These are phyloP conservation scores for Phaeomoniella chlamydospora DNA, from an alignment of 2,329 filamentous ascomycete genomes.

Conservation along the genomic window DNA sequence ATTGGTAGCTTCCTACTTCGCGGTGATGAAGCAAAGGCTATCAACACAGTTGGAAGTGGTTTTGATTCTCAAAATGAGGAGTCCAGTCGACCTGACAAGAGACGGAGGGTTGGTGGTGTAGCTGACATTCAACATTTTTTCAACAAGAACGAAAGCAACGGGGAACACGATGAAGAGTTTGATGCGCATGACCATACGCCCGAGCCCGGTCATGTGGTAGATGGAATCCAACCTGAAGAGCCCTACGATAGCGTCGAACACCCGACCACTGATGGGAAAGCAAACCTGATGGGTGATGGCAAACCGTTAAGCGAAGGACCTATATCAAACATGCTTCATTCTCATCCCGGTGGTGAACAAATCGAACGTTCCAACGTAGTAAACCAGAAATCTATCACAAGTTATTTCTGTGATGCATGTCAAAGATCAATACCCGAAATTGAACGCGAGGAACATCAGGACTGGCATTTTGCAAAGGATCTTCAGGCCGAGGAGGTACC, in stretches of 20 bases:
- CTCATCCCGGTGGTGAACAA: too few species aligned
- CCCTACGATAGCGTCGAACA: neutral
- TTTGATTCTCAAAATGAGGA: conserved; percentile 22
- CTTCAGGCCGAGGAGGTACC: conserved; percentile 53
- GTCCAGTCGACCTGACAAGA: conserved; percentile 15
- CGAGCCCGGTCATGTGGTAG: neutral
- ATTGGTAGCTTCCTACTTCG: conserved; percentile 77
- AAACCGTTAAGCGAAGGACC: neutral
- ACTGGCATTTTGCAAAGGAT: conserved; percentile 90
- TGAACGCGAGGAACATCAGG: conserved; percentile 61
- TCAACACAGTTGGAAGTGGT: conserved; percentile 15
- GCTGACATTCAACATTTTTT: conserved; percentile 46
- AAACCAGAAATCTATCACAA: conserved; percentile 4
- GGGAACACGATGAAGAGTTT: conserved; percentile 14
- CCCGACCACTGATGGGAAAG: too few species aligned
- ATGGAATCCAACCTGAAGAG: neutral
- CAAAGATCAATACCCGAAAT: conserved; percentile 40
- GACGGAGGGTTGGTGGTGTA: conserved; percentile 32
- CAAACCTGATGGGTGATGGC: neutral
- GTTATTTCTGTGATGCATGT: conserved; percentile 51
- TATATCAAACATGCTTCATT: neutral
- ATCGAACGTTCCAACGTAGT: too few species aligned
- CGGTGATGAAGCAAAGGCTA: conserved; percentile 37
- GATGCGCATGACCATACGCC: neutral
- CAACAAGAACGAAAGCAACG: conserved; percentile 21